These are phyloP conservation scores for Leishmania tropica DNA, from an alignment of 208 protist species.

Conservation along the genomic window DNA sequence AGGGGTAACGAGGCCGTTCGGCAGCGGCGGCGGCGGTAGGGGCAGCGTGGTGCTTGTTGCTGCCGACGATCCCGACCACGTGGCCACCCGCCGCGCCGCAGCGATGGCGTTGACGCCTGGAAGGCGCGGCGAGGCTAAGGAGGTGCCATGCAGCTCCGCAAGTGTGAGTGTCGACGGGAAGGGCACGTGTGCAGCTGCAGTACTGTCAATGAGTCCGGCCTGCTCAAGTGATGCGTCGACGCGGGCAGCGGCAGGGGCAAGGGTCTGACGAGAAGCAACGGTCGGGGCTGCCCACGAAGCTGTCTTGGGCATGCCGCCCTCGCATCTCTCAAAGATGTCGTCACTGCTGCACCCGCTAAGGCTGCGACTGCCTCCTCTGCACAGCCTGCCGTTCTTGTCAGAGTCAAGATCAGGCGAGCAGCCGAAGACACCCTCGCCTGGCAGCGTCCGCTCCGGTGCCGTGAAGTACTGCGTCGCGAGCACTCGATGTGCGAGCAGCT, in stretches of 20 bases:
- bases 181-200: neutral
- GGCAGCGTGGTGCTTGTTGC: neutral
- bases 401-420: conserved; percentile 18
- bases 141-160: neutral
- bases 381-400: neutral
- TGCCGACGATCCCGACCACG: neutral
- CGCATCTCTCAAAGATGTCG: neutral
- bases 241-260: neutral
- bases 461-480: conserved; percentile 16
- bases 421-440: conserved; percentile 13
- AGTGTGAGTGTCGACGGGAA: neutral
- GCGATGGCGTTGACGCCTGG: neutral
- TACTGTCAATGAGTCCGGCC: neutral
- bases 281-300: neutral
- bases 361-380: neutral
- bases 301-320: neutral
- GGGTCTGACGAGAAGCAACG: neutral
- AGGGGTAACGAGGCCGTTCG: neutral
- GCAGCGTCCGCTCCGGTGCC: conserved; percentile 1
- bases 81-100: neutral
- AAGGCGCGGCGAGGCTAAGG: neutral
- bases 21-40: neutral
- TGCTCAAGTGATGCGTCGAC: neutral
- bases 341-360: conserved; percentile 4
- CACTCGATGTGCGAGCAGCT: conserved; percentile 1